These are phyloP conservation scores for Acrocalymma vagum DNA, from an alignment of 2,329 filamentous ascomycete species.

Conservation along the genomic window DNA sequence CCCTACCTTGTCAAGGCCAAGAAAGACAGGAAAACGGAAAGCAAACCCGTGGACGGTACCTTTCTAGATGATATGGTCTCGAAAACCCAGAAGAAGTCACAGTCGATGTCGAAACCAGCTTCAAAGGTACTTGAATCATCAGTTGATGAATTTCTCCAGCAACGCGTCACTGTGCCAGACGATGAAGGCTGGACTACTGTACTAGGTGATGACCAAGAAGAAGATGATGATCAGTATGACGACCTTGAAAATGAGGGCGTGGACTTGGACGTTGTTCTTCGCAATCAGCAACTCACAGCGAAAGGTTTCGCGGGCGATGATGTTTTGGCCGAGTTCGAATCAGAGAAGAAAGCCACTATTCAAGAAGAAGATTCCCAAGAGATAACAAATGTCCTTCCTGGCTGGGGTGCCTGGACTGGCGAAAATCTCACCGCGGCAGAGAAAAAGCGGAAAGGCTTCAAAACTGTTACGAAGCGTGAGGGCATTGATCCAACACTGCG, in stretches of 20 bases:
- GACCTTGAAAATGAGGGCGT: conserved; percentile 51
- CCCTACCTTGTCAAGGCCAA: conserved; percentile 45
- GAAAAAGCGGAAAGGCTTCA: conserved; percentile 62
- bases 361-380: conserved; percentile 84
- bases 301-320: conserved; percentile 88
- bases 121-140: conserved; percentile 17
- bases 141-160: conserved; percentile 39
- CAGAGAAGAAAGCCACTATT: conserved; percentile 77
- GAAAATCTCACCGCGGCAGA: conserved; percentile 78
- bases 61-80: conserved; percentile 15
- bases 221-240: conserved; percentile 28
- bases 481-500: conserved; percentile 80
- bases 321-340: conserved; percentile 79
- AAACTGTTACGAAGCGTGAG: conserved; percentile 69
- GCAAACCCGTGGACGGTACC: conserved; percentile 22
- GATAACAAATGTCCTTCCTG: conserved; percentile 84
- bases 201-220: conserved; percentile 44
- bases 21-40: conserved; percentile 32
- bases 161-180: conserved; percentile 43
- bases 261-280: conserved; percentile 51
- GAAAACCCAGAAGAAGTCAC: conserved; percentile 26
- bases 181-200: conserved; percentile 56
- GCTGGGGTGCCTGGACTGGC: conserved; percentile 94
- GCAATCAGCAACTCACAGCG: conserved; percentile 74
- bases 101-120: conserved; percentile 20